phyloP scores from a whole-genome alignment of 139 green algal genomes.

The Dunaliella primolecta region DNA sequence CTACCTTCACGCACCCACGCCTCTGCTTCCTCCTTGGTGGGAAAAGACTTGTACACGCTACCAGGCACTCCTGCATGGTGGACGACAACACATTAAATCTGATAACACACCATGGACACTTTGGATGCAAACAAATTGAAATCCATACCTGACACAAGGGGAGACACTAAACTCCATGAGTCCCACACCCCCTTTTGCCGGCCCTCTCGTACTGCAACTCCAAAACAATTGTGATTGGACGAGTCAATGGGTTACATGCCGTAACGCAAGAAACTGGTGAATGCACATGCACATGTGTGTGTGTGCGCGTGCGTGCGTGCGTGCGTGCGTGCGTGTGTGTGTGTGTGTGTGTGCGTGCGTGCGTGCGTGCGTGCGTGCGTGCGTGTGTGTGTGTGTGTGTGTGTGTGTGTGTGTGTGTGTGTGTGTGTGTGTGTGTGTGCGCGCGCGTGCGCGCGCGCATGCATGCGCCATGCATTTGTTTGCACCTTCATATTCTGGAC shows the following conservation, averaged over 20 bases:
- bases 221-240: too few species aligned
- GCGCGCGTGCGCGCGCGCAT: neutral
- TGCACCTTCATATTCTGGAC: too few species aligned
- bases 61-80: neutral
- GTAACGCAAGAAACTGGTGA: too few species aligned
- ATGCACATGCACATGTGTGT: too few species aligned
- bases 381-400: neutral
- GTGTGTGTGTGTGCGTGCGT: neutral
- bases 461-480: too few species aligned
- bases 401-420: neutral
- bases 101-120: neutral
- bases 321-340: neutral
- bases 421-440: neutral
- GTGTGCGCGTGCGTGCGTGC: neutral
- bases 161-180: neutral
- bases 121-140: neutral
- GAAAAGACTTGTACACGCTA: neutral
- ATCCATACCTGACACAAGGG: neutral
- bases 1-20: neutral
- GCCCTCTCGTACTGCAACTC: neutral
- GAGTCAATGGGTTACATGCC: too few species aligned
- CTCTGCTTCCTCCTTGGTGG: neutral
- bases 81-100: neutral
- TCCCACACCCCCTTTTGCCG: neutral
- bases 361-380: neutral